Evolutionary conservation across 2,329 filamentous ascomycete genomes (phyloP), one percentile per base, ranked within the genome.

Genomic region (Diaporthe citrichinensis): DNA sequence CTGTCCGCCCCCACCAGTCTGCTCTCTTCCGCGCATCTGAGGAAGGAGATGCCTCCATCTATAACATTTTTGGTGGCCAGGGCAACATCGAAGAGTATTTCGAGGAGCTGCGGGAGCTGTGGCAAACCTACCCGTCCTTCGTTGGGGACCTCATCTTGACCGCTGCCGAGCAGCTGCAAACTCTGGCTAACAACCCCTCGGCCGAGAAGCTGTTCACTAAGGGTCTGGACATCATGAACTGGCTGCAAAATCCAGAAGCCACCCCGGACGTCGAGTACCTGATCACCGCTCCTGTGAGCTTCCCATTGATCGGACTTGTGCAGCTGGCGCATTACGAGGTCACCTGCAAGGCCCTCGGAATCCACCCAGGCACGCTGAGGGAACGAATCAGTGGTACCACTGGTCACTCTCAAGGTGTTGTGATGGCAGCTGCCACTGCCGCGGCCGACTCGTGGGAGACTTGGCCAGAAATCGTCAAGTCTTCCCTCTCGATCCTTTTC

Each of bases 61-160:
- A 98, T 87, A 96, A 93, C 78, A 95, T 99, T 77, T 98, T 98
- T 79, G 97, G 97, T 76, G 97, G 97, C 9, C 97, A 99, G 84
- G 97, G 97, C 80, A 99, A 99, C 85, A 98, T 99, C 78, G 96
- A 99, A 86, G 97, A 99, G 86, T 99, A 99, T 86, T 99, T 99
- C 81, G 96, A 99, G 80, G 97, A 99, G 87, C 91, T 99, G 77
- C 93, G 97, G 74, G 94, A 98, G 84, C 91, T 98, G 75, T 96
- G 96, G 87, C 92, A 89, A 80, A 98, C 96, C 76, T 99, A 99
- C 86, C 93, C 94, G 17, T 94, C 94, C 39, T 97, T 99, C 79
- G 92, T 98, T 7, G 94, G 95, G 79, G 95, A 97, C 78, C 92
- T 98, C 78, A 90, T 99, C 81, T 90, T 90, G 39, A 90, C 92